Percentiles rank a stretch among this genome's conserved stretches.
Conservation (phyloP, 2,329 filamentous ascomycete species). For the Penicillium sp. region DNA sequence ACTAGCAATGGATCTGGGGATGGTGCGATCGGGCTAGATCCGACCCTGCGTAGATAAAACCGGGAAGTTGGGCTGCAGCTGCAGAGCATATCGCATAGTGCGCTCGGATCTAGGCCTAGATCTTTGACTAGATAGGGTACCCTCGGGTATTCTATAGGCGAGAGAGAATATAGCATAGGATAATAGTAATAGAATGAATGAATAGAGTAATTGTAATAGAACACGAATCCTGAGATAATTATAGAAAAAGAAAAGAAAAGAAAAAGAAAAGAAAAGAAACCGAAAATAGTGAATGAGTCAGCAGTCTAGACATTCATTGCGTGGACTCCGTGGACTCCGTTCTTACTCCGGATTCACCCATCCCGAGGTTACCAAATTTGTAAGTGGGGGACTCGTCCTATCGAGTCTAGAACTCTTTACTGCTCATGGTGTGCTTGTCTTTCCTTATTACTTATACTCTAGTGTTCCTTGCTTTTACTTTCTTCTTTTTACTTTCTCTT, state of each 20-base stretch:
- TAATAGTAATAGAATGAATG: neutral
- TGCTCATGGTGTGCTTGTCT: neutral
- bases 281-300: neutral
- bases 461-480: neutral
- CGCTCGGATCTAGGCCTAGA: neutral
- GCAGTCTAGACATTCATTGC: neutral
- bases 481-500: no score
- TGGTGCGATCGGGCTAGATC: neutral
- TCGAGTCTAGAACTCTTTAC: neutral
- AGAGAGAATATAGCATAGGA: no score
- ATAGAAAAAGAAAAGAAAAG: neutral
- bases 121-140: neutral
- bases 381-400: neutral
- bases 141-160: neutral
- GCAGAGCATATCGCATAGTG: conserved; percentile 2
- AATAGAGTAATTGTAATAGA: neutral
- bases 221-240: neutral
- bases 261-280: neutral
- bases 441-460: neutral
- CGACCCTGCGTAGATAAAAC: conserved; percentile 4
- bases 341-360: neutral
- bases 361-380: neutral
- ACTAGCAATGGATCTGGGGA: neutral
- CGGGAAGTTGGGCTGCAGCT: conserved; percentile 1
- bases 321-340: neutral